Evolutionary conservation across 768 basidiomycete species (phyloP), one percentile per base, ranked within the genome.

Genomic region (Mycena albidolilacea): DNA sequence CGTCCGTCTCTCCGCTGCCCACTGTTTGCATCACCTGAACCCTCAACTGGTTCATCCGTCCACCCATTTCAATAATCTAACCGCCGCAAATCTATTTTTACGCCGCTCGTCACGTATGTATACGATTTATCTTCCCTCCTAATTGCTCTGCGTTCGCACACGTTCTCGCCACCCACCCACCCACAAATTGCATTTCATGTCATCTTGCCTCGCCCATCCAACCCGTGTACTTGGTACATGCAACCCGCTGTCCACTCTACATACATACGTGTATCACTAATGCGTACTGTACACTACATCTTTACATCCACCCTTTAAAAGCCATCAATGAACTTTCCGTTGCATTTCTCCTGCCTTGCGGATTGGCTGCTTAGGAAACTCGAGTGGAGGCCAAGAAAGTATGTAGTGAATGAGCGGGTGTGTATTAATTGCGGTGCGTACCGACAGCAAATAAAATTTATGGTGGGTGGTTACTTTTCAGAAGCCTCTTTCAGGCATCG

Each of bases 401-500:
- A n/a, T n/a, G 15, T 58, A 46, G 7, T 59, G 71, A 46, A n/a
- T 69, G 67, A 63, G 72, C 43, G 67, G 61, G 67, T 58, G 39
- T 64, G n/a, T 69, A 73, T 68, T 68, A 64, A 19, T 50, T 43
- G 54, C 17, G 19, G 15, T n/a, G 30, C 10, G 44, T 43, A 61
- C 19, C 19, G 19, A 38, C 17, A 41, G n/a, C 21, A 43, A 12
- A 43, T 41, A n/a, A 23, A 12, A 61, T 5, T 11, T 19, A 10
- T n/a, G 48, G 7, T 21, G 21, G 48, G 14, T 21, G 38, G 48
- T 52, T 72, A 60, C 62, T 69, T 69, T 48, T 64, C 57, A 21
- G 54, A 41, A 60, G 64, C 87, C 80, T 96, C 95, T 66, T 82
- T 84, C 46, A 81, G 78, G 79, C 95, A 96, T 55, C 90, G 87